Base-by-base conservation (phyloP, 768 basidiomycete genomes). In the Kwoniella sp. region DNA sequence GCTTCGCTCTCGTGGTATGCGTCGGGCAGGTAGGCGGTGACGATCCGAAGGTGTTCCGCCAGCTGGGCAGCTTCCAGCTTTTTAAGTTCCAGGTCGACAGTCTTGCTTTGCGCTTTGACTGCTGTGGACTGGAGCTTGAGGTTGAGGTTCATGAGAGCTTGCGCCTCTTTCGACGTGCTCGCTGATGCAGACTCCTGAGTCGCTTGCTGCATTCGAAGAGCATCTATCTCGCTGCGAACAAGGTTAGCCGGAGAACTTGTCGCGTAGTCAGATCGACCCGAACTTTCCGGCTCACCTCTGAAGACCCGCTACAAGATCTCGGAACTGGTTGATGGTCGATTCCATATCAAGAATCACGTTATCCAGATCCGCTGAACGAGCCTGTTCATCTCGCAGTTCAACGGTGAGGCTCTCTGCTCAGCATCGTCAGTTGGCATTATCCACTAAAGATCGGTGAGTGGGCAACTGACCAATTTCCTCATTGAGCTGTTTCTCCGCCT, bases 101-200 rank as follows among this genome's bases (percentile, higher is more conserved):
- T 87, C 78, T 88, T 88, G 5, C 90, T 88, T 71, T 95, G 94
- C 68, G 90, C 90, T 84, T 95, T 96, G 29, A 88, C 84, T 0
- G 90, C 92, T 1, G 92, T 86, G 0, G 90, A 90, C 78, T 98
- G 95, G 5, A 99, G 84, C 78, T 91, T 96, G 79, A 96, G 85
- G 79, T 97, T 98, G 56, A 96, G 83, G 50, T 92, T 92, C 85
- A 98, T 88, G 83, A 97, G 88, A 1, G 90, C 90, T 2, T 94
- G 94, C 0, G 91, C 89, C 73, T 97, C 93, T 1, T 88, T 90
- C 15, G 86, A 88, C 17, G 91, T 90, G 0, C 87, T 86, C 1
- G 89, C 88, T 2, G 90, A 90, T 76, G 93, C 90, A 26, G 85
- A 84, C 70, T 91, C 90, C 1, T 90, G 90, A 0, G 87, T 88